A percentile compares a stretch with the other conserved stretches of the same genome.
These are phyloP conservation scores for Dionaea muscipula DNA, from an alignment of 179 eudicot species.

Conservation along the genomic window DNA sequence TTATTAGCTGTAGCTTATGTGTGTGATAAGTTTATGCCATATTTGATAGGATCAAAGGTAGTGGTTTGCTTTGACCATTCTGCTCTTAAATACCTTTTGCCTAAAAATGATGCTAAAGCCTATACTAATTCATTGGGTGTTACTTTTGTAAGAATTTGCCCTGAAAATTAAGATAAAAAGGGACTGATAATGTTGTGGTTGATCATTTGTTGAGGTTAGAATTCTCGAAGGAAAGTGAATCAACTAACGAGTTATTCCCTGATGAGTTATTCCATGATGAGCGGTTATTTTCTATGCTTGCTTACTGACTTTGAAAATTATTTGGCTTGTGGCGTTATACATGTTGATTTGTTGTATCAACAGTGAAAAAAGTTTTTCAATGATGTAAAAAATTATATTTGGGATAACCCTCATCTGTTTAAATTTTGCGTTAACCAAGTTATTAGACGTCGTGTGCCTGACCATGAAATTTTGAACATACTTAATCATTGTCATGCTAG, in stretches of 20 bases:
- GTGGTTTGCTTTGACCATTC: not conserved
- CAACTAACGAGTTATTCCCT: not conserved
- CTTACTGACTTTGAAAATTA: not conserved
- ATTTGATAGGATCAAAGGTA: not conserved
- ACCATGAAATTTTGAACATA: not conserved
- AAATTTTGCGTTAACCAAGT: not conserved
- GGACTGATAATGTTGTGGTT: not conserved
- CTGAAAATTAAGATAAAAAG: not conserved
- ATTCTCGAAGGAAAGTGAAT: not conserved
- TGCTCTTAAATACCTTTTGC: not conserved
- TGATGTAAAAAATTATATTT: not conserved
- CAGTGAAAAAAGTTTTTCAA: not conserved
- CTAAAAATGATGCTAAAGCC: conserved; percentile 2
- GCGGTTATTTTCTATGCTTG: too few species aligned
- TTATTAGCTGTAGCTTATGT: not conserved
- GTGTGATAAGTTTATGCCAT: not conserved
- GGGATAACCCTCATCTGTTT: not conserved
- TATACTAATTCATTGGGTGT: not conserved
- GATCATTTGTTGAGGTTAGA: not conserved
- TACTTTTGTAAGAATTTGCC: not conserved
- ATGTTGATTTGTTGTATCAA: not conserved
- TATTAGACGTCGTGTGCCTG: not conserved
- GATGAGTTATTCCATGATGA: not conserved
- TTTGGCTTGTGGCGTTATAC: not conserved
- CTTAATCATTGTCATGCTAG: not conserved